These are phyloP conservation scores for Omphalotus guepiniiformis DNA, from an alignment of 768 basidiomycete genomes.

Conservation along the genomic window DNA sequence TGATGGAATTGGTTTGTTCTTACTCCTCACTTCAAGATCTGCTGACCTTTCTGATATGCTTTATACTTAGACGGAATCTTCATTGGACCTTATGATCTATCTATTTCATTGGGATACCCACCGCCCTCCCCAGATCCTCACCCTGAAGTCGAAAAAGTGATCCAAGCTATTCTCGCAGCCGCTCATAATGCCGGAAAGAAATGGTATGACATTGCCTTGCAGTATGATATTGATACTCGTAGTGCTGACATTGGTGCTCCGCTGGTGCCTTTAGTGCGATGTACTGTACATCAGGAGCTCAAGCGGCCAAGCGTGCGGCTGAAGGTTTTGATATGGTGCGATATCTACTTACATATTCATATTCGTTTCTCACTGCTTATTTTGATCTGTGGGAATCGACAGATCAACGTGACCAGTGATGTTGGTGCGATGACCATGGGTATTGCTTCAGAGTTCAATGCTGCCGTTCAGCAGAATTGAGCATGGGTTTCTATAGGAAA, in stretches of 20 bases:
- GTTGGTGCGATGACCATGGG: constrained; percentile 27
- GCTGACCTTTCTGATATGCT: constrained; percentile 9
- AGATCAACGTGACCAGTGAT: constrained; percentile 39
- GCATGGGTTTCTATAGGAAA: too few species aligned
- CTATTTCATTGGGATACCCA: constrained; percentile 55
- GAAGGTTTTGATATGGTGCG: constrained; percentile 52
- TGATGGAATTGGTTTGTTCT: constrained; percentile 52
- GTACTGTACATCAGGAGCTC: constrained; percentile 42
- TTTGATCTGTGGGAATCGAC: not conserved
- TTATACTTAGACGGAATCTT: constrained; percentile 43
- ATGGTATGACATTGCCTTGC: constrained; percentile 39
- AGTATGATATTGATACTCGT: too few species aligned
- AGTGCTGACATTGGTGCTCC: too few species aligned
- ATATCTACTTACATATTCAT: constrained; percentile 10
- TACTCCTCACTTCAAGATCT: constrained; percentile 26
- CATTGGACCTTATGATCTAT: constrained; percentile 68
- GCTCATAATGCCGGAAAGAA: constrained; percentile 58
- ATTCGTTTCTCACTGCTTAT: not conserved
- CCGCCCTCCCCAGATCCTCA: constrained; percentile 62
- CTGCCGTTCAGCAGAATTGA: too few species aligned
- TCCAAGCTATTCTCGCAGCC: constrained; percentile 47
- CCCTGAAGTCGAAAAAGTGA: constrained; percentile 56
- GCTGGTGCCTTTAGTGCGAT: constrained; percentile 34
- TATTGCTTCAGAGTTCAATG: not conserved
- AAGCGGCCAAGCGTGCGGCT: constrained; percentile 37